A percentile compares a stretch with the other conserved stretches of the same genome.
These are phyloP conservation scores for Hippophae gyantsensis DNA, from an alignment of 306 rosid species.

Conservation along the genomic window DNA sequence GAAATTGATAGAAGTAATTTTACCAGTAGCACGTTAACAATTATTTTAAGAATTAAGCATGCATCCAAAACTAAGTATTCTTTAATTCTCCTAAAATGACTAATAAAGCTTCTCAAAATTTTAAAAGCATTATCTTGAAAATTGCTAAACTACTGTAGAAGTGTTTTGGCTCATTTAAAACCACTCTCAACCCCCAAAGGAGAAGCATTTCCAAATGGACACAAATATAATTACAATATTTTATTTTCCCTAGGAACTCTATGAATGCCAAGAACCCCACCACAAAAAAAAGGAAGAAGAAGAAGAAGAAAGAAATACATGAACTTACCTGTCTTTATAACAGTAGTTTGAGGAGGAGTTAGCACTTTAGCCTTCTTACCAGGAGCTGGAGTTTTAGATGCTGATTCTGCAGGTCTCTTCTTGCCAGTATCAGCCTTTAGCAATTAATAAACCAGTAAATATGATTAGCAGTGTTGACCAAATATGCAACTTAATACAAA, in stretches of 20 bases:
- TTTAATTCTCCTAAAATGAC: too few relatives aligned
- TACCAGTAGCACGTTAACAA: too few relatives aligned
- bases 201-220: too few relatives aligned
- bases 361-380: slow-evolving; percentile 53
- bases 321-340: slow-evolving; percentile 44
- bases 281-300: not conserved
- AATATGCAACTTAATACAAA: not conserved
- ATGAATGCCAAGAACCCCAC: not conserved
- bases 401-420: slow-evolving; percentile 34
- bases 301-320: not conserved
- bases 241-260: not conserved
- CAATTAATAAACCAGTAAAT: not conserved
- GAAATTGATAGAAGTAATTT: too few relatives aligned
- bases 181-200: too few relatives aligned
- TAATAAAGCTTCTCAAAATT: too few relatives aligned
- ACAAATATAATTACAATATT: too few relatives aligned
- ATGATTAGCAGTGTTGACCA: slow-evolving; percentile 1
- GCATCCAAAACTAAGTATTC: too few relatives aligned
- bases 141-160: too few relatives aligned
- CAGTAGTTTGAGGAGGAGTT: slow-evolving; percentile 57
- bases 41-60: too few relatives aligned
- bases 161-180: too few relatives aligned
- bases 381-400: slow-evolving; percentile 30
- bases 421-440: slow-evolving; percentile 37
- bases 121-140: too few relatives aligned